Percentiles rank a stretch among this genome's conserved stretches.
Evolutionary conservation across 768 basidiomycete species (phyloP).

Genomic region (Leucosporidium yakuticum): DNA sequence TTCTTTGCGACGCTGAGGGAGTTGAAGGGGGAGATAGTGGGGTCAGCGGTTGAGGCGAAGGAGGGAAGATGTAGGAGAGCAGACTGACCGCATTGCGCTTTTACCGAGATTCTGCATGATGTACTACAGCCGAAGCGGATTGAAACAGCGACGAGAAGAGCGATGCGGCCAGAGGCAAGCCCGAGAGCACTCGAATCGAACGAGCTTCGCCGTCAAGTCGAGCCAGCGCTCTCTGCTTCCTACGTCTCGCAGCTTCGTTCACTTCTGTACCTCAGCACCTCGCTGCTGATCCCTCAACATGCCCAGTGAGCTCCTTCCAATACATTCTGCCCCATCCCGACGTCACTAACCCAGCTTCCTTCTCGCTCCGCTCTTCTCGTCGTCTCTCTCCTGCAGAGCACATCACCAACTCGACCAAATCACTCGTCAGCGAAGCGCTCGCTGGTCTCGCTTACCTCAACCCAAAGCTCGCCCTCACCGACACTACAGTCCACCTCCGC

Average conservation of each 20-base stretch:
- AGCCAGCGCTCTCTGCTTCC: no score
- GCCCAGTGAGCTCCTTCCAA: no score
- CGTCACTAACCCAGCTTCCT: no score
- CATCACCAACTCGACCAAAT: conserved; percentile 63
- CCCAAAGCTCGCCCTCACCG: conserved; percentile 43
- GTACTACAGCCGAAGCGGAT: neutral
- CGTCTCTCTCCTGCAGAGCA: conserved; percentile 53
- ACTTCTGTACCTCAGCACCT: no score
- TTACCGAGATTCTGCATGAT: conserved; percentile 34
- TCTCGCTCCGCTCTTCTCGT: no score
- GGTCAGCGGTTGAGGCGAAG: neutral
- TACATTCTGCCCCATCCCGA: no score
- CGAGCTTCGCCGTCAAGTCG: no score
- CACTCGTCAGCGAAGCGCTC: conserved; percentile 72
- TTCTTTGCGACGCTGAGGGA: conserved; percentile 28
- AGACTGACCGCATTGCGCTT: conserved; percentile 28
- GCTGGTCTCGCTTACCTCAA: conserved; percentile 60
- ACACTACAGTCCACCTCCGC: conserved; percentile 19
- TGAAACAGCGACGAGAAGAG: neutral
- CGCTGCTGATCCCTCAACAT: no score
- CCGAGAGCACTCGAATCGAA: no score
- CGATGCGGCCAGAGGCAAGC: no score
- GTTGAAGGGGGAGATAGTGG: neutral
- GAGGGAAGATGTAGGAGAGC: neutral
- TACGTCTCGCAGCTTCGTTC: no score